Percentiles rank a stretch among this genome's conserved stretches.
phyloP scores from a whole-genome alignment of 768 basidiomycete species.

The Porpolomopsis calyptriformis region DNA sequence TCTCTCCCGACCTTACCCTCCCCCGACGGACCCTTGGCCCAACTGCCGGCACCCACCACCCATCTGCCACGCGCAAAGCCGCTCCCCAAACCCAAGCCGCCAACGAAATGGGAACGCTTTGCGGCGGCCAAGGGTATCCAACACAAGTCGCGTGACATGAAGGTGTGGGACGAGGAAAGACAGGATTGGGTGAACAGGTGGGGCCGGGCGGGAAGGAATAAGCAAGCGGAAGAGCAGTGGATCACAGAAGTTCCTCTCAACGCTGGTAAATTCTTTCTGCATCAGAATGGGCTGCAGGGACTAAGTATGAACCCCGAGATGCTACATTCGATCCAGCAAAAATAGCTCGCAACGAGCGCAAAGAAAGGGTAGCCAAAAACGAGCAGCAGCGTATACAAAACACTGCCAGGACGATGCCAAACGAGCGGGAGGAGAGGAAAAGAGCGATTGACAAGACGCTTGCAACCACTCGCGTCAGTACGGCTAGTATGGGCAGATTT shows the following conservation, averaged over 20 bases:
- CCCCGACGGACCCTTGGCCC: constrained; percentile 71
- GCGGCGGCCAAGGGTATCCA: constrained; percentile 91
- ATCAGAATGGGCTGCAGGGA: background rate
- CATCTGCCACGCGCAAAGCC: constrained; percentile 84
- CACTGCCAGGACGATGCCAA: constrained; percentile 40
- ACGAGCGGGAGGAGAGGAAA: constrained; percentile 45
- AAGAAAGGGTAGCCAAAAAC: constrained; percentile 77
- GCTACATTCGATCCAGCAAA: constrained; percentile 72
- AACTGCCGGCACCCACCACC: constrained; percentile 68
- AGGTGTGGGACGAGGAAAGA: constrained; percentile 88
- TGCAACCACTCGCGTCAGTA: constrained; percentile 68
- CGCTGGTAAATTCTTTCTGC: constrained; percentile 48
- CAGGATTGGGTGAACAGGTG: constrained; percentile 89
- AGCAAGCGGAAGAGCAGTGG: constrained; percentile 79
- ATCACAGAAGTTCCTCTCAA: constrained; percentile 80
- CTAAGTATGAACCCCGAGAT: constrained; percentile 32
- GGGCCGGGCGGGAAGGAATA: constrained; percentile 88
- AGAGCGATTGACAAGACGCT: constrained; percentile 66
- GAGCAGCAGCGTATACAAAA: constrained; percentile 68
- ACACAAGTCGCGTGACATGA: constrained; percentile 65
- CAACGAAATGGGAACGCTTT: constrained; percentile 95
- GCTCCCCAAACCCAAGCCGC: constrained; percentile 83
- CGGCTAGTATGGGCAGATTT: constrained; percentile 93
- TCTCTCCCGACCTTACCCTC: constrained; percentile 67
- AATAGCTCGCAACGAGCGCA: constrained; percentile 66